Evolutionary conservation across 495 filamentous ascomycete species (phyloP), one percentile per base, ranked within the genome.

Genomic region (Stereocaulon alpinum): DNA sequence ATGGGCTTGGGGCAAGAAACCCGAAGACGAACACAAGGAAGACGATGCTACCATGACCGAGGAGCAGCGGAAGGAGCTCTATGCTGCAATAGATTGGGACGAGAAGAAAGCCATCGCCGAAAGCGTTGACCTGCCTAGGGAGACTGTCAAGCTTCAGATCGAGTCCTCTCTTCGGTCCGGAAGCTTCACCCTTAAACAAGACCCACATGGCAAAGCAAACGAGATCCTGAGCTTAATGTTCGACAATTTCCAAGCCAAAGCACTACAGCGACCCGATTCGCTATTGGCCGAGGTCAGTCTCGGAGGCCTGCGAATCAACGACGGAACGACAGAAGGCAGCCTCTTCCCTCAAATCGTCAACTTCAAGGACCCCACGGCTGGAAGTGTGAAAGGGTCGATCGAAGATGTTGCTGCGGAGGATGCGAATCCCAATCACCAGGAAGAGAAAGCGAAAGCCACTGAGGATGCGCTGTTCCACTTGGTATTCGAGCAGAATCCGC

Each of bases 41-140:
- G 77, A 81, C 4, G 86, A 89, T 64, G 82, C 82, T 11, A 78
- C 86, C 55, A 94, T 98, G 80, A 91, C 89, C 1, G 94, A 98
- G 57, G 83, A 96, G 70, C 91, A 98, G 69, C 84, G 91, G 45
- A 90, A 97, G 69, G 93, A 97, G 74, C 80, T 98, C 10, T 98
- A 98, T 67, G 88, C 89, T 63, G 94, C 89, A 40, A 98, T 98
- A 63, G 91, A 96, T 67, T 98, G 91, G 87, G 88, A 98, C 64
- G 93, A 98, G 74, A 96, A 96, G 77, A 87, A 91, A 53, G 85
- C 85, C 3, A 78, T 98, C 37, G 76, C 88, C 0, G 91, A 93
- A 62, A 85, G 85, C 56, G 86, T 98, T 29, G 91, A 97, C 67
- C 78, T 88, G 51, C 93, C 93, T 0, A 82, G 86, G 48, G 94